Conservation (phyloP, 331 rosid genomes). For the Ulmus americana region DNA sequence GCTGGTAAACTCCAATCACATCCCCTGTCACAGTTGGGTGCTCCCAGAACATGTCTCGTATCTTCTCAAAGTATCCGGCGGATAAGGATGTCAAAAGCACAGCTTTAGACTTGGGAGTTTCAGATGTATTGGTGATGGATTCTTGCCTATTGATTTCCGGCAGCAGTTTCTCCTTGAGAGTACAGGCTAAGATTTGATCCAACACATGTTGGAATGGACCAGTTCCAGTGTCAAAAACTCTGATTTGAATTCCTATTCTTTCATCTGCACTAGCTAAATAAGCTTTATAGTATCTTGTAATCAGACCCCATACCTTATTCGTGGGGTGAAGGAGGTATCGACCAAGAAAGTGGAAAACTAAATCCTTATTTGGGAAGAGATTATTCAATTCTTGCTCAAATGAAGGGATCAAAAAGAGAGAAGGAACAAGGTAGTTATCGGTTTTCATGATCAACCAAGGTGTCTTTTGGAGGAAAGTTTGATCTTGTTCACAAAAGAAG, state of each 20-base stretch:
- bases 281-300: constrained; percentile 62
- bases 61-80: constrained; percentile 58
- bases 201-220: constrained; percentile 65
- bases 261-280: constrained; percentile 65
- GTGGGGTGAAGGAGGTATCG: constrained; percentile 77
- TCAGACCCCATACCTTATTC: constrained; percentile 74
- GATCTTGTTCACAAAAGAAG: constrained; percentile 76
- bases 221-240: constrained; percentile 53
- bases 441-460: constrained; percentile 75
- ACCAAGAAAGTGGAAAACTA: constrained; percentile 75
- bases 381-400: constrained; percentile 54
- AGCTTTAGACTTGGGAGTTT: constrained; percentile 42
- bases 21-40: constrained; percentile 64
- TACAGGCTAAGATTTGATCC: constrained; percentile 64
- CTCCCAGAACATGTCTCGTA: constrained; percentile 71
- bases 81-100: constrained; percentile 65
- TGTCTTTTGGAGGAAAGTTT: constrained; percentile 40
- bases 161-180: constrained; percentile 45
- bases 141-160: constrained; percentile 39
- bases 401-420: constrained; percentile 64
- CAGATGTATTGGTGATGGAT: constrained; percentile 18
- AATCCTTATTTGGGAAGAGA: constrained; percentile 71
- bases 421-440: constrained; percentile 70
- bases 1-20: constrained; percentile 59
- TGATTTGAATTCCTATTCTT: constrained; percentile 68